These are phyloP conservation scores for Backusella westeae DNA, from an alignment of 192 early-diverging fungal species.

Conservation along the genomic window DNA sequence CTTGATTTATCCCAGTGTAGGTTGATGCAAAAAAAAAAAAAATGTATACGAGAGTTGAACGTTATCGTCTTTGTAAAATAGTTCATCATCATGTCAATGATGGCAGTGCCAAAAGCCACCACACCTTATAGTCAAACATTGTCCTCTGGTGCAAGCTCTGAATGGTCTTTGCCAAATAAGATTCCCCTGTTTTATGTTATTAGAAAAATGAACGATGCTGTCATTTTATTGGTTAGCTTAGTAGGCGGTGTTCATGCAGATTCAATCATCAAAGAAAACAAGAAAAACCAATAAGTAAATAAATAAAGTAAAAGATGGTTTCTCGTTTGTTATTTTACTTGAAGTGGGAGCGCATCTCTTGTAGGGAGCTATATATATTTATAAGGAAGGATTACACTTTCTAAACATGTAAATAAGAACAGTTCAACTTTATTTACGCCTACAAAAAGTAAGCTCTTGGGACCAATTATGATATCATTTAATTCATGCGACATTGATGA, in stretches of 20 bases:
- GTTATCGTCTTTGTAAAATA: conserved; percentile 1
- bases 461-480: no score
- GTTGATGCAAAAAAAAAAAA: not conserved
- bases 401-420: no score
- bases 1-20: conserved; percentile 36
- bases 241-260: conserved; percentile 34
- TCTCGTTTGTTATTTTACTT: not conserved
- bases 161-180: conserved; percentile 29
- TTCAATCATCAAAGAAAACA: conserved; percentile 27
- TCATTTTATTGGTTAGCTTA: conserved; percentile 20
- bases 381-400: no score
- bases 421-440: no score
- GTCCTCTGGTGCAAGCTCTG: conserved; percentile 4
- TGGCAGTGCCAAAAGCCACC: conserved; percentile 22
- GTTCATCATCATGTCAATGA: conserved; percentile 35
- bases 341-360: not conserved
- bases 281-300: not conserved
- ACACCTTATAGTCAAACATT: not conserved
- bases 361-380: not conserved
- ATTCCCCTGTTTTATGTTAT: conserved; percentile 25
- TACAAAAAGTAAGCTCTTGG: no score
- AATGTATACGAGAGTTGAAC: no score
- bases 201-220: conserved; percentile 24
- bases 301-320: not conserved
- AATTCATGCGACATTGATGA: no score